These are phyloP conservation scores for Colletotrichum echinochloae DNA, from an alignment of 2,329 filamentous ascomycete species.

Conservation along the genomic window DNA sequence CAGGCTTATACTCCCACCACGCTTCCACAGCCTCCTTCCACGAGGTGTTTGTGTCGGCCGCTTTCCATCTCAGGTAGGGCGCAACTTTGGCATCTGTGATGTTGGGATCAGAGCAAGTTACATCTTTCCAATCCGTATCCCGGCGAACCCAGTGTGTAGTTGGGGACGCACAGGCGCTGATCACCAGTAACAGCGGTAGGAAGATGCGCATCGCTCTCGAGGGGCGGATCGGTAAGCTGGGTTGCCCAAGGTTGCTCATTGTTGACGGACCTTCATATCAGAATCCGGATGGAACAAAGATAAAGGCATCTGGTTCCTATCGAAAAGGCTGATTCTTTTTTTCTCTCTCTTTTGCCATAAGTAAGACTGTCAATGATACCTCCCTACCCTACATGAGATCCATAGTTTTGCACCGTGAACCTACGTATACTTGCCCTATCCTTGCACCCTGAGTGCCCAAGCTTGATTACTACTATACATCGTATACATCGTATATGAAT, in stretches of 20 bases:
- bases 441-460: not conserved
- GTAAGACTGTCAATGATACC: not conserved
- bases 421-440: not conserved
- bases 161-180: not conserved
- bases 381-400: not conserved
- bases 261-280: not conserved
- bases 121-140: not conserved
- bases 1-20: slow-evolving; percentile 11
- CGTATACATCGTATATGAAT: too few species aligned
- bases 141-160: not conserved
- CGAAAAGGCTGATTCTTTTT: too few species aligned
- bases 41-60: slow-evolving; percentile 13
- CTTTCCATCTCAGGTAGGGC: slow-evolving; percentile 3
- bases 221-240: not conserved
- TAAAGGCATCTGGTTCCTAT: not conserved
- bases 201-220: not conserved
- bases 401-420: too few species aligned
- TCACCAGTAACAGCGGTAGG: not conserved
- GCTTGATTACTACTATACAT: too few species aligned
- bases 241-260: not conserved
- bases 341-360: not conserved
- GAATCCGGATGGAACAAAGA: not conserved
- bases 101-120: slow-evolving; percentile 9
- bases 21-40: slow-evolving; percentile 13
- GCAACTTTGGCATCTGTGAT: slow-evolving; percentile 30